Evolutionary conservation across 805 yeast species (phyloP), one percentile per base, ranked within the genome.

Genomic region (Teunomyces panamensis): DNA sequence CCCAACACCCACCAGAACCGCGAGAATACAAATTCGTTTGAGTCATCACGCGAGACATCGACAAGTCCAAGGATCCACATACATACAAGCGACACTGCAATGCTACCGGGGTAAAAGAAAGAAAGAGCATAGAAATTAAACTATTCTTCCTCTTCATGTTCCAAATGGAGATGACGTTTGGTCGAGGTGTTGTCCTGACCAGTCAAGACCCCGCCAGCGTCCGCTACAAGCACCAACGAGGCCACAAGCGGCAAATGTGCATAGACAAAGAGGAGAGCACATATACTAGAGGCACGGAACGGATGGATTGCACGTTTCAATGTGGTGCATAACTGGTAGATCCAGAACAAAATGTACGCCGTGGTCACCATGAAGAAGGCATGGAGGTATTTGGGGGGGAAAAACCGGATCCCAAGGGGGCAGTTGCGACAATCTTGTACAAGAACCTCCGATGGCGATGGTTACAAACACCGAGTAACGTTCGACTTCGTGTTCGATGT

Each of bases 401-500:
- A 50, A 80, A 66, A 0, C 85, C 84, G 1, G 58, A 47, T 0
- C 75, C 78, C 35, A 80, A 68, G 0, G 81, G 77, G n/a, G 71
- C 64, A 0, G 62, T 60, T 2, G 81, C 77, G 6, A 80, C 84
- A 7, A 79, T 65, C 35, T 74, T 76, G 55, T 76, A 80, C 10
- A 82, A 62, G 52, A 80, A 83, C 52, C 87, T 30, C 88, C 88
- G 51, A 83, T 71, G 4, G 85, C 86, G 61, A 84, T 82, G 53
- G 82, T 74, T 46, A 71, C 81, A 56, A 83, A 83, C 0, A 83
- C 79, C 2, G 77, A 72, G 55, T 69, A 73, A 47, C 88, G 60
- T 56, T 84, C 88, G 26, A 80, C 84, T 57, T 82, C 86, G 56
- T 83, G 87, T 53, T 82, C 87, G 47, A 84, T 79, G 56, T 81